Evolutionary conservation across 2,329 filamentous ascomycete species (phyloP).

Genomic region (Diplodia scrobiculata): DNA sequence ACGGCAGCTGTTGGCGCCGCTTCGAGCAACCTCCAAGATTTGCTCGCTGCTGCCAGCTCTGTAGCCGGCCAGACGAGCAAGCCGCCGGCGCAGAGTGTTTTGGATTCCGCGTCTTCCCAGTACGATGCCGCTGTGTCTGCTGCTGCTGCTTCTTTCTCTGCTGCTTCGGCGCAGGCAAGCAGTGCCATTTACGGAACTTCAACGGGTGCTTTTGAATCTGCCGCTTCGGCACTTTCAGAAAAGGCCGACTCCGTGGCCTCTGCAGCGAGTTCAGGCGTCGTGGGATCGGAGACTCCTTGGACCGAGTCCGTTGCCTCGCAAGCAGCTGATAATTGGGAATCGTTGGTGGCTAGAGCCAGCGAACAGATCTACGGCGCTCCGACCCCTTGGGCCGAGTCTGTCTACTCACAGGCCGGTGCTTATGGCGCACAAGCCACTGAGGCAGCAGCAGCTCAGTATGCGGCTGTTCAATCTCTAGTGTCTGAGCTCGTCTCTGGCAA

Average conservation of each 20-base stretch:
- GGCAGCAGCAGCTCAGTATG: conserved; percentile 65
- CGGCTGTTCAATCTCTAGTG: conserved; percentile 69
- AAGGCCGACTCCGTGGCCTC: conserved; percentile 49
- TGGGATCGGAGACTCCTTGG: conserved; percentile 33
- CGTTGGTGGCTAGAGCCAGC: conserved; percentile 65
- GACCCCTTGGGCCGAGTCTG: conserved; percentile 52
- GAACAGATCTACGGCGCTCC: conserved; percentile 70
- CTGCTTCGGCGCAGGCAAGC: conserved; percentile 48
- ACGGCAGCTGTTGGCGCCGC: conserved; percentile 40
- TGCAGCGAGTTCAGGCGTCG: conserved; percentile 30
- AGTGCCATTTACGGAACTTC: conserved; percentile 50
- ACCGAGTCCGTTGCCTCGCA: conserved; percentile 43
- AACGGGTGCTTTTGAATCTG: conserved; percentile 41
- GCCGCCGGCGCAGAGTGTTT: conserved; percentile 44
- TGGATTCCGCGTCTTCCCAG: conserved; percentile 49
- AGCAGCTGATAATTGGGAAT: conserved; percentile 65
- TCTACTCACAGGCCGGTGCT: conserved; percentile 56
- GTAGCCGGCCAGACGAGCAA: conserved; percentile 42
- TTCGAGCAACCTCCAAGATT: conserved; percentile 37
- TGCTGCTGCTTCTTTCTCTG: conserved; percentile 48
- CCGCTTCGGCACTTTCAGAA: conserved; percentile 52
- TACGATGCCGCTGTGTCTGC: conserved; percentile 50
- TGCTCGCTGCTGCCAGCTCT: conserved; percentile 46
- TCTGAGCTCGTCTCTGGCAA: conserved; percentile 76
- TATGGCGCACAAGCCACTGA: conserved; percentile 66